Evolutionary conservation across 23 red algal genomes (phyloP).

Genomic region (Pyropia haitanensis): DNA sequence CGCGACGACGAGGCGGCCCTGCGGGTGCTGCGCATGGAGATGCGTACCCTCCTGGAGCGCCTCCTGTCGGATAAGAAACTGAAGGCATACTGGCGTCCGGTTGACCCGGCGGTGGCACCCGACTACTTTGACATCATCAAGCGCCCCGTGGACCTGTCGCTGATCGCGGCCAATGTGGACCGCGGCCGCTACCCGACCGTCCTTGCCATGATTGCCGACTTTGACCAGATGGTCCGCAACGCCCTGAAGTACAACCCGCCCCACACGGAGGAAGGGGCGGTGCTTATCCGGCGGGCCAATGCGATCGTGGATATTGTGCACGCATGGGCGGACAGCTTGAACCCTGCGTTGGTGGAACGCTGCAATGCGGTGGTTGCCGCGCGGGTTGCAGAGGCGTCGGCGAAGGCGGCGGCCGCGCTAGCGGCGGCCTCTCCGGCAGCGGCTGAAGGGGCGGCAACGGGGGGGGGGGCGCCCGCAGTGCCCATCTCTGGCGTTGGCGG

Average conservation of each 20-base stretch:
- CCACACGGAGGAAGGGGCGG: constrained; percentile 47
- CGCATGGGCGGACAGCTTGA: constrained; percentile 62
- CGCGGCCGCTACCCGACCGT: constrained; percentile 57
- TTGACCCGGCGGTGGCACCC: constrained; percentile 49
- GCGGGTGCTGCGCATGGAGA: constrained; percentile 69
- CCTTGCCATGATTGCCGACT: constrained; percentile 60
- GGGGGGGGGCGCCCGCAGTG: neutral
- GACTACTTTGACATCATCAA: constrained; percentile 94
- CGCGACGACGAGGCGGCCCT: constrained; percentile 47
- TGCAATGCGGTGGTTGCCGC: constrained; percentile 62
- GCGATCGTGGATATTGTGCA: constrained; percentile 87
- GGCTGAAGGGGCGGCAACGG: constrained; percentile 2
- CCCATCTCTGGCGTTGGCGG: constrained; percentile 2
- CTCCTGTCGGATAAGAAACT: constrained; percentile 56
- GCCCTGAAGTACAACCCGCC: constrained; percentile 80
- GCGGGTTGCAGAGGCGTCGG: constrained; percentile 12
- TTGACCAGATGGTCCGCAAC: constrained; percentile 73
- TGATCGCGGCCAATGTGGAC: constrained; percentile 56
- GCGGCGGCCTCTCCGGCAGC: neutral
- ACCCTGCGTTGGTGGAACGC: constrained; percentile 36
- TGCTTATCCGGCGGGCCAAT: constrained; percentile 55
- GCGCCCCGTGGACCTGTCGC: constrained; percentile 71
- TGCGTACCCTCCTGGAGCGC: constrained; percentile 68
- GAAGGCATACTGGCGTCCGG: constrained; percentile 75
- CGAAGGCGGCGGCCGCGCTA: neutral